Base-by-base conservation (phyloP, 2,329 filamentous ascomycete genomes). In the Exophiala sp. region DNA sequence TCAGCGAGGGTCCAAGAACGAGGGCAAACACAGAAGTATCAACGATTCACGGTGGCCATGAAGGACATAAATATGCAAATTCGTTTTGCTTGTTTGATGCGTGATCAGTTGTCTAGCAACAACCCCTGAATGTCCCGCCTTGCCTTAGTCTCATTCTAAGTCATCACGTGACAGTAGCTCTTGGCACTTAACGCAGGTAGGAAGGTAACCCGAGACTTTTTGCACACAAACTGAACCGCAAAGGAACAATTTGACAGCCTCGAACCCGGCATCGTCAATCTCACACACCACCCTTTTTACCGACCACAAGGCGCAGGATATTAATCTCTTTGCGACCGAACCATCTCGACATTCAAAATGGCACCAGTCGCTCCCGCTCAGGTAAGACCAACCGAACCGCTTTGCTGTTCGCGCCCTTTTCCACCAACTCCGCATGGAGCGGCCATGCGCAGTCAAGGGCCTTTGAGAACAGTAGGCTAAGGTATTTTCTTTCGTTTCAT, bases 391-490 rank as follows among this genome's bases (percentile, higher is more conserved):
- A 69, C 73, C 71, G 75, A 79, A 85, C 73, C 75, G 88, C 89
- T 95, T 94, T 95, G 89, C 89, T 95, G 88, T 86, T 86, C 65
- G 65, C 53, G 59, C 59, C 60, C 60, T 53, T 56, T 18, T 11
- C 34, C n/a, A 37, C 56, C 55, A 58, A 29, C 40, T 43, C 22
- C 23, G 40, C 23, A 30, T 43, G 40, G 9, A n/a, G 19, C 22
- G 24, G 13, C 40, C 16, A 37, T 37, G 40, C 23, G 23, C 10
- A 29, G 23, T 29, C 24, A 24, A 43, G 40, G 40, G 24, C 40
- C 21, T 23, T n/a, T 24, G 45, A 51, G 51, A 58, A 59, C 90
- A 97, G 91, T 95, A 96, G 91, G 93, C 90, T 96, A 91, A 94
- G 80, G 77, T 73, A 65, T 63, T 63, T 73, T 73, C 71, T 73